Base-by-base conservation (phyloP, 129 eudicot genomes). In the Escallonia rubra region DNA sequence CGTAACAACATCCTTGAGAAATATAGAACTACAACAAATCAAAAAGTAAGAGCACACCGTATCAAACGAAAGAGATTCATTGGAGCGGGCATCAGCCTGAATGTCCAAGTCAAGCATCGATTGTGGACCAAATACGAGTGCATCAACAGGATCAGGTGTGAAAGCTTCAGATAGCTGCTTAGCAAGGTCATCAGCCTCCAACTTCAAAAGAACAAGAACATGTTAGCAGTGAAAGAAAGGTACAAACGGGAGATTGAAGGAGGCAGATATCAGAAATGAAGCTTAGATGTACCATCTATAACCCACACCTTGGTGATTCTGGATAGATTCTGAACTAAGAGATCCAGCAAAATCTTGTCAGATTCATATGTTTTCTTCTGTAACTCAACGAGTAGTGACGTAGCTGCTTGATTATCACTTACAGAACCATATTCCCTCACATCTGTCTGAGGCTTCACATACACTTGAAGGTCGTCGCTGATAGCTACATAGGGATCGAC, bases 91-190 rank as follows among this genome's bases (percentile, higher is more conserved):
- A 68, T 65, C 68, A 15, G 80, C 75, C 54, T 82, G 95, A 66
- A 73, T 59, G 64, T 84, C 90, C 70, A 89, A 61, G 72, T 86
- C 86, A 42, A 81, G 79, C 81, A 73, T 68, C 8, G 85, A 77
- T 75, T 82, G 87, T 14, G 86, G 83, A 67, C 88, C 90, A 50
- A 82, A 93, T 78, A 89, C 84, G 62, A 82, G 77, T 12, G 90
- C 78, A 55, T 93, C 99, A 66, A 89, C 99, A 42, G 96, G 96
- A 66, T 93, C 99, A 42, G 96, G 96, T 43, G 66, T 73, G 80
- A 89, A 93, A 41, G 76, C 78, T 69, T 85, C 96, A 7, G 76
- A 67, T 63, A 93, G 86, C 78, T 89, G 88, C 70, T 65, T 75
- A 10, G 76, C 78, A 47, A 93, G 43, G 48, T 89, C 95, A 57